A percentile compares a stretch with the other conserved stretches of the same genome.
phyloP scores from a whole-genome alignment of 148 eudicot species.

The Rhododendron ovatum region DNA sequence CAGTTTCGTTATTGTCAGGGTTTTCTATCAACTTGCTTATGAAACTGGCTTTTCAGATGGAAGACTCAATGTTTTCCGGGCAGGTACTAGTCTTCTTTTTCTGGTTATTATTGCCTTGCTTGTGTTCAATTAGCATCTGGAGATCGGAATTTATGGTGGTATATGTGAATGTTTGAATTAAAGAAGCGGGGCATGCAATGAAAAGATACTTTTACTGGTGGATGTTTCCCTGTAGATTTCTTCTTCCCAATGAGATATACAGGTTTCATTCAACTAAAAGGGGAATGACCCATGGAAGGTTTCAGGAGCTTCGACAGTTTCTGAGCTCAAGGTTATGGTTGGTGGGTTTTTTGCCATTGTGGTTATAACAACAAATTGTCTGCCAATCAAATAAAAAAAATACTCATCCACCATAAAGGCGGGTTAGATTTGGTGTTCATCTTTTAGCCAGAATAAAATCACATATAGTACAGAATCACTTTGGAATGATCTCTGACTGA shows the following conservation, averaged over 20 bases:
- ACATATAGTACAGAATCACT: not conserved
- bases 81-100: slow-evolving; percentile 44
- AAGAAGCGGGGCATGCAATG: not conserved
- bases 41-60: slow-evolving; percentile 83
- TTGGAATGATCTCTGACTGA: not conserved
- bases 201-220: not conserved
- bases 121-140: not conserved
- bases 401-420: not conserved
- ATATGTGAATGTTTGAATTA: not conserved
- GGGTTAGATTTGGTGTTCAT: not conserved
- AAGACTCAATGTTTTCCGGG: slow-evolving; percentile 86
- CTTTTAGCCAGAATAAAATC: not conserved
- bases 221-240: not conserved
- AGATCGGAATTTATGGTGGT: not conserved
- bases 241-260: not conserved
- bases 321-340: not conserved
- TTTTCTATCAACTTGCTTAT: slow-evolving; percentile 73
- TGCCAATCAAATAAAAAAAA: not conserved
- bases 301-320: not conserved
- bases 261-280: not conserved
- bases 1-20: slow-evolving; percentile 80
- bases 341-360: not conserved
- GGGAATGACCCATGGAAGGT: not conserved
- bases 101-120: slow-evolving; percentile 9
- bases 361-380: not conserved